Evolutionary conservation across 805 yeast species (phyloP), one percentile per base, ranked within the genome.

Genomic region (Danielia reshetovae): DNA sequence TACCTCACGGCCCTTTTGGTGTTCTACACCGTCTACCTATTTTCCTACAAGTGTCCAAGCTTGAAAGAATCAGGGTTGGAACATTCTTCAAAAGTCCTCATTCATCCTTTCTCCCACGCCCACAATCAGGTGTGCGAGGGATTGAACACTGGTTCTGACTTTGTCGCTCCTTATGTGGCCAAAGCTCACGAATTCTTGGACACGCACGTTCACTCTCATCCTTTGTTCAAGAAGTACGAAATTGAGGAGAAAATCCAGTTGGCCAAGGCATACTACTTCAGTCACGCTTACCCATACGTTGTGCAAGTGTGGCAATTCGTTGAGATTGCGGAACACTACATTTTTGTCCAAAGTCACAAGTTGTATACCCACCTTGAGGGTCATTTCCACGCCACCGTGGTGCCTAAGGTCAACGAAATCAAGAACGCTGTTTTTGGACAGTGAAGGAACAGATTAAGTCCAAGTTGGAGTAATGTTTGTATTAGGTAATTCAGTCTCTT

Each of bases 91-190:
- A 49, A 58, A 29, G 36, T 47, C 10, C 52, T 62, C 28, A 46
- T 62, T 39, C 71, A 65, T 44, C 73, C 73, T 29, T 55, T 65
- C 34, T 42, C 59, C 31, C 55, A 57, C 38, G 52, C 55, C 36
- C 72, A 67, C 46, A 55, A 51, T 45, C 45, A 48, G 32, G 46
- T 62, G 34, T 68, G 73, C 49, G 59, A 50, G 18, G 53, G 42
- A 1, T 56, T 68, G 42, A 40, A 51, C 44, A 43, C 46, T 27
- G 65, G 62, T 27, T 54, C 55, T 25, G 34, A 35, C 17, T 52
- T 41, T 32, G 48, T 54, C 12, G 42, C 49, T 32, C 73, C 73
- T 23, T 63, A 62, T 45, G 36, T 51, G 21, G 38, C 45, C 22
- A 30, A 50, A 29, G 59, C 41, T 18, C 54, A 55, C 19, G 42